These are phyloP conservation scores for Aspergillus avenaceus DNA, from an alignment of 495 filamentous ascomycete species.

Conservation along the genomic window DNA sequence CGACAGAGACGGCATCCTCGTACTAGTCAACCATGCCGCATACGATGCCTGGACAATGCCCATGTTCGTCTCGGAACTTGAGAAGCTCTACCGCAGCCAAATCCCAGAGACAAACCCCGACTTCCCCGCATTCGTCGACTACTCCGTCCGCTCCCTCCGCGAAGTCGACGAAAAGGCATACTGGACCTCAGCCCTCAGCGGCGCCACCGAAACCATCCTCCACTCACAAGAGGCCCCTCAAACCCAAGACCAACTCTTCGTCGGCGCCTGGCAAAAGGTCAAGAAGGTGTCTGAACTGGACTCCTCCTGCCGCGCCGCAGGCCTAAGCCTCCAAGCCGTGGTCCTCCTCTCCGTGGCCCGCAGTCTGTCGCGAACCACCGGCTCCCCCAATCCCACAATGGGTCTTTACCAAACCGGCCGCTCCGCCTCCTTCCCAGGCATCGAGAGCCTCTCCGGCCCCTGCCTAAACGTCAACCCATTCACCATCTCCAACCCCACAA, in stretches of 20 bases:
- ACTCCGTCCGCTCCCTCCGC: constrained; percentile 16
- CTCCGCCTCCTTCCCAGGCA: constrained; percentile 18
- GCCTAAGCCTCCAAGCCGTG: constrained; percentile 22
- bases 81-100: constrained; percentile 16
- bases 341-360: constrained; percentile 28
- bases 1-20: constrained; percentile 20
- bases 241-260: constrained; percentile 13
- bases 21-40: constrained; percentile 29
- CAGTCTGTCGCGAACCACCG: constrained; percentile 17
- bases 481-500: constrained; percentile 7
- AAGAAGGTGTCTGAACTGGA: constrained; percentile 19
- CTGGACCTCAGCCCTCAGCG: constrained; percentile 15
- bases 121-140: constrained; percentile 20
- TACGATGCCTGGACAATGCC: constrained; percentile 35
- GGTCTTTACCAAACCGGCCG: constrained; percentile 33
- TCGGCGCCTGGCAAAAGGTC: constrained; percentile 21
- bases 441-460: constrained; percentile 20
- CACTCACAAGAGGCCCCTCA: neutral
- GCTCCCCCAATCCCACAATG: constrained; percentile 19
- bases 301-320: constrained; percentile 10
- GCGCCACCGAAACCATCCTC: constrained; percentile 13
- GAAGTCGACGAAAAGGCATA: constrained; percentile 17
- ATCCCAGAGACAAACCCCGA: constrained; percentile 8
- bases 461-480: constrained; percentile 31
- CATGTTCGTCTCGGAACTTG: constrained; percentile 25